Evolutionary conservation across 352 stramenopile genomes (phyloP).

Genomic region (Phytopythium kandeliae): DNA sequence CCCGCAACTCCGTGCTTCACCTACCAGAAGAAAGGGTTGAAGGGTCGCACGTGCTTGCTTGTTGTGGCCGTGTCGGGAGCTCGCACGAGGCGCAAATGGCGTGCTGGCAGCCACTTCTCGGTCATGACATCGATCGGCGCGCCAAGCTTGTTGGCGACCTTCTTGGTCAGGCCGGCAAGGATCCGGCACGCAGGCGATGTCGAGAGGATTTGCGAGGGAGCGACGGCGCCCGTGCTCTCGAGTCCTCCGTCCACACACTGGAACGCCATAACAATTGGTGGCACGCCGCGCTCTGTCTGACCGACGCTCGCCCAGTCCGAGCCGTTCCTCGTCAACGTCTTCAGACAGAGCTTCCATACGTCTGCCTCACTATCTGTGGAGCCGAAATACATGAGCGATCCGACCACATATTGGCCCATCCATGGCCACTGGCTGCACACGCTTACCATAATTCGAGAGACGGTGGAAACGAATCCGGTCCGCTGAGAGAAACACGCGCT

Average conservation of each 20-base stretch:
- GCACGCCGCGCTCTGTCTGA: slow-evolving; percentile 55
- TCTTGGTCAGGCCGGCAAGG: slow-evolving; percentile 75
- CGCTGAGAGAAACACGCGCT: slow-evolving; percentile 59
- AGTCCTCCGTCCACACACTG: slow-evolving; percentile 34
- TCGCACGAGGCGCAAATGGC: slow-evolving; percentile 18
- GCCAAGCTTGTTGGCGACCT: slow-evolving; percentile 78
- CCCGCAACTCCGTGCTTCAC: not conserved
- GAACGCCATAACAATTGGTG: slow-evolving; percentile 61
- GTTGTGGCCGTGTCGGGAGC: slow-evolving; percentile 4
- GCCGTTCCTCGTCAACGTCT: slow-evolving; percentile 62
- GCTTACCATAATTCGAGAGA: slow-evolving; percentile 69
- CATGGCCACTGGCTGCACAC: too few species aligned
- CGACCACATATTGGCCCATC: too few species aligned
- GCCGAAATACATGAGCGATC: not conserved
- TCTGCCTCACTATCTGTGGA: slow-evolving; percentile 39
- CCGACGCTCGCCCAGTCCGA: slow-evolving; percentile 69
- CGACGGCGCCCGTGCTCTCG: slow-evolving; percentile 43
- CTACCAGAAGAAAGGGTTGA: slow-evolving; percentile 78
- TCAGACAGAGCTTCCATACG: slow-evolving; percentile 62
- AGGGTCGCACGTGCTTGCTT: slow-evolving; percentile 22
- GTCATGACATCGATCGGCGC: slow-evolving; percentile 80
- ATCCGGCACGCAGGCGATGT: slow-evolving; percentile 73
- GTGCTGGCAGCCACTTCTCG: slow-evolving; percentile 65
- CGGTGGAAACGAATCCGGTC: slow-evolving; percentile 63
- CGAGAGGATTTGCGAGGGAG: slow-evolving; percentile 42